Base-by-base conservation (phyloP, 257 asterid genomes). In the Lavandula angustifolia region DNA sequence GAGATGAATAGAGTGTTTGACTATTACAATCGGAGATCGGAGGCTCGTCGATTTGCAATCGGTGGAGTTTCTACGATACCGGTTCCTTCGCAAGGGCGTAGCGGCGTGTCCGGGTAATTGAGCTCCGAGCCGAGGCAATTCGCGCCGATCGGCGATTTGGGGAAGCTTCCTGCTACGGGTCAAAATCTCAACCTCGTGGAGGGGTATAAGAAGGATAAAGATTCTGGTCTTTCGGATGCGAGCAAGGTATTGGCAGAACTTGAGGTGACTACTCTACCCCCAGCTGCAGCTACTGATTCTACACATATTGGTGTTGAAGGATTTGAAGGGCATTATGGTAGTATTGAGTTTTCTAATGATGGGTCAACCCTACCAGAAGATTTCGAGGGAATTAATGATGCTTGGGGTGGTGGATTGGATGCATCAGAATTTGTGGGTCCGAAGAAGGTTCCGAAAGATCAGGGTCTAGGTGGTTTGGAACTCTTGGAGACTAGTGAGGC, bases 401-500 rank as follows among this genome's bases (percentile, higher is more conserved):
- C 97, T 43, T 92, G 97, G 96, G 99, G 99, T 71, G 99, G 97
- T n/a, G 99, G 99, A 64, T 84, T 92, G 84, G 99, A 92, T 76
- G 99, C 89, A 9, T 89, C 97, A 0, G 99, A 92, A 68, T 92
- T 70, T 67, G 92, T 92, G 35, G 99, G 92, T 35, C 32, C 92
- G 4, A 92, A 92, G 84, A 92, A 92, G 79, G 81, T 92, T 54
- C 68, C 62, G 61, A 92, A 89, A 75, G 85, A 81, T 16, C 79
- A 73, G 60, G 99, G 99, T 64, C 97, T 92, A 43, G 97, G 97
- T 76, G 99, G 99, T 58, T 92, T 92, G 77, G 99, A 92, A 54
- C 80, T 92, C 35, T 69, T 92, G 68, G 87, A 60, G 48, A 84
- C 97, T 7, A 87, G 92, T 33, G 96, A 85, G 60, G 92, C 95